Percentiles rank a stretch among this genome's conserved stretches.
Conservation (phyloP, 768 basidiomycete genomes). For the Trametes cingulata region DNA sequence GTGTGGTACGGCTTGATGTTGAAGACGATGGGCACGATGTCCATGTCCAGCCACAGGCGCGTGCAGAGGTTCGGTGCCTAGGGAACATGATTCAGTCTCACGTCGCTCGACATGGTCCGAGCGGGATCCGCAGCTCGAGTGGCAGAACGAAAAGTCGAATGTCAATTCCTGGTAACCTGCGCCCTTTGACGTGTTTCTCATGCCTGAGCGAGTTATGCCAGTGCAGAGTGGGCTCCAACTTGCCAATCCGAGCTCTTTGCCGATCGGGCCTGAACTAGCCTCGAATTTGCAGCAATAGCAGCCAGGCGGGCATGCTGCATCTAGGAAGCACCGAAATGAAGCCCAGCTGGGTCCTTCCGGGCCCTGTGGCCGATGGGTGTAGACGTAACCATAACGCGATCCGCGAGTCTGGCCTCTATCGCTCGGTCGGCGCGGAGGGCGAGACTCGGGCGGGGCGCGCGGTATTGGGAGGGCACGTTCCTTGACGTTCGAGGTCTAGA, state of each 20-base stretch:
- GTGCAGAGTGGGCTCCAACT: background rate
- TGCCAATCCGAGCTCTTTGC: constrained; percentile 3
- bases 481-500: constrained; percentile 6
- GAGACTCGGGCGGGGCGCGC: background rate
- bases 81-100: constrained; percentile 22
- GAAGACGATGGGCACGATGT: constrained; percentile 83
- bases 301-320: background rate
- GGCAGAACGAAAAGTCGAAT: background rate
- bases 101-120: background rate
- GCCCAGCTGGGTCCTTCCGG: constrained; percentile 2
- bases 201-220: background rate
- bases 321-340: constrained; percentile 10
- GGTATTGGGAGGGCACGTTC: background rate
- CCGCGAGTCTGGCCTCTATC: background rate
- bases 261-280: background rate
- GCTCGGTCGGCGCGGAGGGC: background rate
- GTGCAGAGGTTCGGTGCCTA: constrained; percentile 84
- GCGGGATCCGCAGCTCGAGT: background rate
- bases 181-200: background rate
- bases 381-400: constrained; percentile 10
- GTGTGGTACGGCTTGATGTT: constrained; percentile 84
- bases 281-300: background rate
- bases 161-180: too few species aligned
- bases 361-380: background rate
- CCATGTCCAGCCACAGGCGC: constrained; percentile 78